phyloP scores from a whole-genome alignment of 495 filamentous ascomycete species.

The Penicillium desertorum region DNA sequence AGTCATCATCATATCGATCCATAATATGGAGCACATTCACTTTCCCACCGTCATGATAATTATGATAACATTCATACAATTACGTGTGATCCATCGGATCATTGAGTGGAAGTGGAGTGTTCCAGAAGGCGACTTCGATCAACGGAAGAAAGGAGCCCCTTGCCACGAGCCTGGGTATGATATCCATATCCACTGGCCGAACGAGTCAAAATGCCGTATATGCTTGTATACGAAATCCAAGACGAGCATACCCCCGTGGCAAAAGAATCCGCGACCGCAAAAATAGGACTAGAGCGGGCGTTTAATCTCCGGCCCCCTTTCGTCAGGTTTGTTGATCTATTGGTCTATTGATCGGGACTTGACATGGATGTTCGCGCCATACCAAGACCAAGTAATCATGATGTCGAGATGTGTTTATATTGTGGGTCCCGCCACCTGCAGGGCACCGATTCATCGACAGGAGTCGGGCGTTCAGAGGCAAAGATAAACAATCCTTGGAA shows the following conservation, averaged over 20 bases:
- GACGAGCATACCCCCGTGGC: not conserved
- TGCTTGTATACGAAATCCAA: not conserved
- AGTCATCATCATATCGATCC: not conserved
- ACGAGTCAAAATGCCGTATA: not conserved
- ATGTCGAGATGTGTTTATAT: conserved; percentile 16
- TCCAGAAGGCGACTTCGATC: conserved; percentile 6
- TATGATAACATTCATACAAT: not conserved
- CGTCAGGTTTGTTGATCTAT: not conserved
- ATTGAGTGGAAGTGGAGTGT: conserved; percentile 2
- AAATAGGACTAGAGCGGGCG: not conserved
- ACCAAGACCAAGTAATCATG: conserved; percentile 3
- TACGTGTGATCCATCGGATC: not conserved
- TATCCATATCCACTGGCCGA: not conserved
- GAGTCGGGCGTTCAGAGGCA: conserved; percentile 7
- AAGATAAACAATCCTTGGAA: not conserved
- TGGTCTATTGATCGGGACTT: not conserved
- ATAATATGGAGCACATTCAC: not conserved
- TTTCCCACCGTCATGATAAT: not conserved
- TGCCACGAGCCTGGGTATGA: conserved; percentile 1
- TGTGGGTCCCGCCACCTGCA: conserved; percentile 18
- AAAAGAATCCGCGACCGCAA: conserved; percentile 3
- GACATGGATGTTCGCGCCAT: not conserved
- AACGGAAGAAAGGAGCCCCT: conserved; percentile 4
- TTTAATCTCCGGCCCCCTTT: conserved; percentile 7
- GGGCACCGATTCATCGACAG: not conserved